These are phyloP conservation scores for Hirschioporus abietinus DNA, from an alignment of 768 basidiomycete genomes.

Conservation along the genomic window DNA sequence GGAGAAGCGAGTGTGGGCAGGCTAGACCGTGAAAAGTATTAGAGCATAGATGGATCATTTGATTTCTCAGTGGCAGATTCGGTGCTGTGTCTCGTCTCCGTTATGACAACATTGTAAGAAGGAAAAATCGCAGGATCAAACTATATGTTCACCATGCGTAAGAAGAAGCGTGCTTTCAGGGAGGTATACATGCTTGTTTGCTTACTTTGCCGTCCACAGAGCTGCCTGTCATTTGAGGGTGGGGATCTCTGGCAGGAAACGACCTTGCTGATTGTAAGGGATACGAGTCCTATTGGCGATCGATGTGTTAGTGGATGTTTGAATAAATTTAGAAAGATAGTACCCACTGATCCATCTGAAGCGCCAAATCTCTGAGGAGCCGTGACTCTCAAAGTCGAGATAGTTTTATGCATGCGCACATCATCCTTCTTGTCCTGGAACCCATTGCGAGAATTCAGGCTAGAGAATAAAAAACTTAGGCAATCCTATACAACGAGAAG, in stretches of 20 bases:
- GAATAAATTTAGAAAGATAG: not conserved
- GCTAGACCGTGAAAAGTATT: not conserved
- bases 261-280: not conserved
- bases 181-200: not conserved
- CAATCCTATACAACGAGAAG: not conserved
- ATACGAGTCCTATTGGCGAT: not conserved
- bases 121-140: not conserved
- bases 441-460: not conserved
- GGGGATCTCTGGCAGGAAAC: not conserved
- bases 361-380: not conserved
- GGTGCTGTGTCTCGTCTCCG: not conserved
- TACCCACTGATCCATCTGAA: not conserved
- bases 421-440: not conserved
- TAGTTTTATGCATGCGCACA: not conserved
- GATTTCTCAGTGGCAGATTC: not conserved
- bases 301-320: not conserved
- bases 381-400: not conserved
- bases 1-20: no score
- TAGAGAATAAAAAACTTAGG: not conserved
- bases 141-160: not conserved
- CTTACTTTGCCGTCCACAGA: not conserved
- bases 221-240: not conserved
- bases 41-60: not conserved
- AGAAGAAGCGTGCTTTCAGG: not conserved
- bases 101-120: not conserved